Evolutionary conservation across 306 rosid species (phyloP).

Genomic region (Gleditsia sinensis): DNA sequence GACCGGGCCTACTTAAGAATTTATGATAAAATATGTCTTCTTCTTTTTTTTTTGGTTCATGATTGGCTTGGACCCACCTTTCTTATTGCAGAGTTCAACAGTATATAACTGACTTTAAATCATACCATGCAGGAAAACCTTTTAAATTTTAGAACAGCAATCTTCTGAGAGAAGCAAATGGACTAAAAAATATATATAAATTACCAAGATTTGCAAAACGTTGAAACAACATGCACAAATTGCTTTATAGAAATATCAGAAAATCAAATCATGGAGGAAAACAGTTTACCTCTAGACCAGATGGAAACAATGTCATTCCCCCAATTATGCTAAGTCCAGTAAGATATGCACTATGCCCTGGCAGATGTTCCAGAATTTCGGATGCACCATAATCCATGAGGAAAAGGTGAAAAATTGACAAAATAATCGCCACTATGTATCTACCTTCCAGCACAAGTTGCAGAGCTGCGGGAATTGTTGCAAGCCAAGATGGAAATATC

Average conservation of each 20-base stretch:
- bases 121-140: background rate
- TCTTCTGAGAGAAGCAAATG: background rate
- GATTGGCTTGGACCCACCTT: background rate
- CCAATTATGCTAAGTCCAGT: constrained; percentile 95
- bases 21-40: too few relatives aligned
- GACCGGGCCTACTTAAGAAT: background rate
- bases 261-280: constrained; percentile 16
- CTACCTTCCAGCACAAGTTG: constrained; percentile 81
- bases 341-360: constrained; percentile 87
- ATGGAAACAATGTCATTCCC: constrained; percentile 92
- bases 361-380: constrained; percentile 80
- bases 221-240: background rate
- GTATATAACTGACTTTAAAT: background rate
- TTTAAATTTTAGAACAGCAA: background rate
- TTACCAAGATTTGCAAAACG: background rate
- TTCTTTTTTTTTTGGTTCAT: too few relatives aligned
- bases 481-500: constrained; percentile 74
- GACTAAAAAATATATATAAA: background rate
- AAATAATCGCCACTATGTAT: constrained; percentile 56
- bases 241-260: background rate
- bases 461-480: constrained; percentile 74
- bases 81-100: background rate
- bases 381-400: constrained; percentile 81
- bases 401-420: constrained; percentile 67
- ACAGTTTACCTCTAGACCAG: constrained; percentile 75